Evolutionary conservation across 2,329 filamentous ascomycete species (phyloP), one percentile per base, ranked within the genome.

Genomic region (Colletotrichum lentis): DNA sequence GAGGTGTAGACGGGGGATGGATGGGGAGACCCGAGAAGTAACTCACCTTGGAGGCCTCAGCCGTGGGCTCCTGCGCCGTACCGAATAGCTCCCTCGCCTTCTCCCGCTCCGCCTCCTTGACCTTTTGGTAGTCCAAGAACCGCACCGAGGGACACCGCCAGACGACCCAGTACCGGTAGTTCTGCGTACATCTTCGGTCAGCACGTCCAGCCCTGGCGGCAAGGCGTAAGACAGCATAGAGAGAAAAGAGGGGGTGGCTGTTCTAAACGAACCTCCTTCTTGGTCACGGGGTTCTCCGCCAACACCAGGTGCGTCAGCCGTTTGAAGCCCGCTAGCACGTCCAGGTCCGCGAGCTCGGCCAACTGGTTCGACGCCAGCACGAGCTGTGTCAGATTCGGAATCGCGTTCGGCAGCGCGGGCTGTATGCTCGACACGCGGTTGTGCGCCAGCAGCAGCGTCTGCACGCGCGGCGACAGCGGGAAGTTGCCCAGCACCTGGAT

Each of bases 81-180:
- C 96, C 96, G 75, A 98, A 98, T 2, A 99, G 84, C 78, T 95
- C 91, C 20, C 81, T 84, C 0, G 93, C 93, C 73, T 89, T 87
- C 71, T 87, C 82, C 52, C 94, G 88, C 84, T 99, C 96, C 0
- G 86, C 89, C 71, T 96, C 88, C 80, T 93, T 96, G 57, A 99
- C 94, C 80, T 97, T 97, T 73, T 89, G 86, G 77, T 93, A 97
- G 80, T 99, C 96, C 56, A 99, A 85, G 80, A 97, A 98, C 52
- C 95, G 90, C 50, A 99, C 89, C 5, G 85, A 86, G 1, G 93
- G 94, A 77, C 91, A 93, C 71, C 90, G 88, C 91, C 92, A 97
- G 69, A 99, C 87, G 35, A 97, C 83, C 91, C 93, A 99, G 78
- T 91, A 91, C 61, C 96, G 91, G 82, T 98, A 99, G 80, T 97